Conservation (phyloP, 2,329 filamentous ascomycete species). For the Tetracladium maxilliforme region DNA sequence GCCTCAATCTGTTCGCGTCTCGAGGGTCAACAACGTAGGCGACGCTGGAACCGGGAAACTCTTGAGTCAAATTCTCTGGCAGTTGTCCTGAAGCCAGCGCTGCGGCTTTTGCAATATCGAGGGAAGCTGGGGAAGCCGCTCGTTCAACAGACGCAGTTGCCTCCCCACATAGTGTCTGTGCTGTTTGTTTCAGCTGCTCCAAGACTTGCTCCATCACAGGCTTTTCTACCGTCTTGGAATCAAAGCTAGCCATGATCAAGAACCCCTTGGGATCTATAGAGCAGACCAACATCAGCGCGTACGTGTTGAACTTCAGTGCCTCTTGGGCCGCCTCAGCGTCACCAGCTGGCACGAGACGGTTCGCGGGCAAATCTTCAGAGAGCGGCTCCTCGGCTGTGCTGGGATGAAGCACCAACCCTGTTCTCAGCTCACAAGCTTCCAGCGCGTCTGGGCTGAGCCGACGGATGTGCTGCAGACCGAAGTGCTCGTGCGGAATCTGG, state of each 20-base stretch:
- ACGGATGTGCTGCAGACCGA: conserved; percentile 44
- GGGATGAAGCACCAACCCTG: no score
- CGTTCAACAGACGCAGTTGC: no score
- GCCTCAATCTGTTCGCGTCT: no score
- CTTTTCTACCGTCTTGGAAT: conserved; percentile 17
- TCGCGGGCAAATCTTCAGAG: conserved; percentile 23
- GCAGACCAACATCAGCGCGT: conserved; percentile 31
- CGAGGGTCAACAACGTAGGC: no score
- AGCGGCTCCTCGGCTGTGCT: conserved; percentile 20
- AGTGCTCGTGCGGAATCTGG: conserved; percentile 50
- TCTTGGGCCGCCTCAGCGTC: conserved; percentile 42
- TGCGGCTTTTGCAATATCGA: no score
- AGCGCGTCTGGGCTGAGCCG: conserved; percentile 36
- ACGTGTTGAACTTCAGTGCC: conserved; percentile 32
- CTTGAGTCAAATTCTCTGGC: no score
- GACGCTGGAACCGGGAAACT: no score
- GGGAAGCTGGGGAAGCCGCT: no score
- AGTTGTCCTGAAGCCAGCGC: no score
- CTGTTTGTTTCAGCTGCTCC: conserved; percentile 19
- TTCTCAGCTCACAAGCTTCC: conserved; percentile 39
- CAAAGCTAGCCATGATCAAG: conserved; percentile 25
- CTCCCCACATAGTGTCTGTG: no score
- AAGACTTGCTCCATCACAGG: conserved; percentile 21
- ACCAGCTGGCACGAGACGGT: conserved; percentile 36
- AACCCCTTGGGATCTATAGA: conserved; percentile 25